A percentile compares a stretch with the other conserved stretches of the same genome.
Conservation (phyloP, 768 basidiomycete genomes). For the Suillus subalutaceus region DNA sequence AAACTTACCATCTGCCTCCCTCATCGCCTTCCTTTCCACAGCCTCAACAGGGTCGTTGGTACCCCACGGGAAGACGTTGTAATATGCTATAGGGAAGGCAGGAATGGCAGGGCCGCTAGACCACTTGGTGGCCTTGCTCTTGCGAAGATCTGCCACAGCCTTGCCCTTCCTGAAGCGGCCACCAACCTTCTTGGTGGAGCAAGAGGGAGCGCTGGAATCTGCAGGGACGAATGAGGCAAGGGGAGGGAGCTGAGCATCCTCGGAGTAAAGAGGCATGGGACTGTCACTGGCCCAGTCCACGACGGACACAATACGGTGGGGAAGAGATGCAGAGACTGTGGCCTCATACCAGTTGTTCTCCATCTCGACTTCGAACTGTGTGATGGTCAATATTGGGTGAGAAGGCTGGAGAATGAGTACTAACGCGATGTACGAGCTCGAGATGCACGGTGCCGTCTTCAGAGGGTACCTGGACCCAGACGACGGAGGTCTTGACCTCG, state of each 20-base stretch:
- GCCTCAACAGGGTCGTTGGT: conserved; percentile 81
- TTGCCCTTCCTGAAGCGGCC: conserved; percentile 20
- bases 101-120: conserved; percentile 11
- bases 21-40: conserved; percentile 20
- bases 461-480: conserved; percentile 81
- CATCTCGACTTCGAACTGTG: conserved; percentile 89
- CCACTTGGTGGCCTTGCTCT: conserved; percentile 14
- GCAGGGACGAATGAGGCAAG: conserved; percentile 29
- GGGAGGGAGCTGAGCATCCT: conserved; percentile 26
- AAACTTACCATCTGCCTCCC: conserved; percentile 21
- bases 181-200: conserved; percentile 5
- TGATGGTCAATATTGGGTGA: conserved; percentile 5
- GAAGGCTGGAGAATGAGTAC: not conserved
- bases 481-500: conserved; percentile 79
- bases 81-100: conserved; percentile 42
- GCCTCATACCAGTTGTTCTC: conserved; percentile 96
- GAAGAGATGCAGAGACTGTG: conserved; percentile 70
- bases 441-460: conserved; percentile 61
- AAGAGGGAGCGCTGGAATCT: conserved; percentile 20
- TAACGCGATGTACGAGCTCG: conserved; percentile 62
- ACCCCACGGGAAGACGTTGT: conserved; percentile 81
- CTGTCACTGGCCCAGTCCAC: conserved; percentile 95
- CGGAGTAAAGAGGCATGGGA: conserved; percentile 39
- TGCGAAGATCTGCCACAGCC: conserved; percentile 12
- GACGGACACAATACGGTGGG: conserved; percentile 82